Conservation (phyloP, 306 rosid genomes). For the Fagus sylvatica region DNA sequence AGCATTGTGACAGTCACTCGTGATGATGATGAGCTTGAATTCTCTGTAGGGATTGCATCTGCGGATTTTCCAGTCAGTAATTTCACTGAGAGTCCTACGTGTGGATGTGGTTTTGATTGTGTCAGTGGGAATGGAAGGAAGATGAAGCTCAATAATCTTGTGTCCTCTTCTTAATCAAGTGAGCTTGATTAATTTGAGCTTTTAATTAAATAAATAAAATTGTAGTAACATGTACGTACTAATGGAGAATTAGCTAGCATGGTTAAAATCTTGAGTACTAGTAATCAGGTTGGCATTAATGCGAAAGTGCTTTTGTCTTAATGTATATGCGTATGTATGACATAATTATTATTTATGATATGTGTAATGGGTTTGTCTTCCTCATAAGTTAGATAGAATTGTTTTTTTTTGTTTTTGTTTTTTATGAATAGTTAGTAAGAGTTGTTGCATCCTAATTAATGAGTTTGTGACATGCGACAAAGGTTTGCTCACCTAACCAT, state of each 20-base stretch:
- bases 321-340: background rate
- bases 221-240: background rate
- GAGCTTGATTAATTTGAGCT: background rate
- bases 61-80: conserved; percentile 43
- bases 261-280: background rate
- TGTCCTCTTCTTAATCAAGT: conserved; percentile 23
- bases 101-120: conserved; percentile 69
- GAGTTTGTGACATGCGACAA: too few species aligned
- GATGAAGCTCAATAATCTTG: conserved; percentile 5
- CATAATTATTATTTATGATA: background rate
- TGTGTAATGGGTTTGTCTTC: background rate
- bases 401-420: too few species aligned
- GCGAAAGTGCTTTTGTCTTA: background rate
- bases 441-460: too few species aligned
- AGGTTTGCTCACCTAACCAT: too few species aligned
- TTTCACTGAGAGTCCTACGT: conserved; percentile 47
- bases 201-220: background rate
- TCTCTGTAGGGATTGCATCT: conserved; percentile 61
- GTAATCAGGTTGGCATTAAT: background rate
- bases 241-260: background rate
- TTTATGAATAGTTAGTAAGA: too few species aligned
- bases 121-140: conserved; percentile 12
- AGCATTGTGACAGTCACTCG: conserved; percentile 40
- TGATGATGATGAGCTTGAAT: conserved; percentile 35
- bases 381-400: background rate